Conservation (phyloP, 257 asterid species). For the Leonotis leonurus region DNA sequence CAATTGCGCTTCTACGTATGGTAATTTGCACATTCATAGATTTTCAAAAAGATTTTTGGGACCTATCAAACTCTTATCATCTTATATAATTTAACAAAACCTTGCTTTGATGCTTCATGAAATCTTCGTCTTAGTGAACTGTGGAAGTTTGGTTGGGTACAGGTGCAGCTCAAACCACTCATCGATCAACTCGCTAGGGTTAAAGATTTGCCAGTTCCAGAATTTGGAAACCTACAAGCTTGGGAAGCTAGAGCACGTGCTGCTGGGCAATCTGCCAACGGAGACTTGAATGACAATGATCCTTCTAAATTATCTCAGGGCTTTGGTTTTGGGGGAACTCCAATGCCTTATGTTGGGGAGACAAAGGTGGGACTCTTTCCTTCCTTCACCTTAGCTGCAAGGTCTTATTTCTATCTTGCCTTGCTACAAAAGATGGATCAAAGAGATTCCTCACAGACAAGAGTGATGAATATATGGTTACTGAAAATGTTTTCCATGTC, state of each 20-base stretch:
- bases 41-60: not conserved
- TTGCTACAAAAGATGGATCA: no score
- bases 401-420: no score
- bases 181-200: constrained; percentile 76
- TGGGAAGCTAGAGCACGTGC: constrained; percentile 86
- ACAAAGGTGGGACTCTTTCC: constrained; percentile 89
- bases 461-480: no score
- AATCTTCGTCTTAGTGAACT: constrained; percentile 14
- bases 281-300: constrained; percentile 48
- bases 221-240: constrained; percentile 84
- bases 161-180: constrained; percentile 86
- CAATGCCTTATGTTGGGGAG: constrained; percentile 90
- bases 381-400: no score
- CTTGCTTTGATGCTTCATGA: constrained; percentile 6
- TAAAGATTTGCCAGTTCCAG: constrained; percentile 82
- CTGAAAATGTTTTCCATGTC: no score
- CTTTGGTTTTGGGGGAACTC: constrained; percentile 77
- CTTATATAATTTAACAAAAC: constrained; percentile 2
- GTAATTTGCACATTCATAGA: constrained; percentile 21
- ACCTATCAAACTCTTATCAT: not conserved
- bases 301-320: constrained; percentile 62
- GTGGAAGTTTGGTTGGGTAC: constrained; percentile 29
- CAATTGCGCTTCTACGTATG: constrained; percentile 14
- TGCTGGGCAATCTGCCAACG: constrained; percentile 62
- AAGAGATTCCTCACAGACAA: no score